A percentile compares a stretch with the other conserved stretches of the same genome.
phyloP scores from a whole-genome alignment of 805 yeast genomes.

The Metschnikowia orientalis region DNA sequence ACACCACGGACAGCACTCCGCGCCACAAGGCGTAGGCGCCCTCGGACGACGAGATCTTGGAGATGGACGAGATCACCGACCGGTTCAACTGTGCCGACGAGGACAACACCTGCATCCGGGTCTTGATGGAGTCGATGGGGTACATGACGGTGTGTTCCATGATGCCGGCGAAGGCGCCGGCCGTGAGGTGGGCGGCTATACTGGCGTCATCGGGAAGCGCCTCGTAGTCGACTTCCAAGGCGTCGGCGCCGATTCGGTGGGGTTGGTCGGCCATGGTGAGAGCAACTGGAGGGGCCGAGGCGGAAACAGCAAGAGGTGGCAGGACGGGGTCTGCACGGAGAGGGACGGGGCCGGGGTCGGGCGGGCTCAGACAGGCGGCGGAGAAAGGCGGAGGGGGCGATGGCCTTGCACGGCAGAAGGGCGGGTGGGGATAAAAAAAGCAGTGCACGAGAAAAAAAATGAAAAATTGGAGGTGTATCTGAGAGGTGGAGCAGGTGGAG shows the following conservation, averaged over 20 bases:
- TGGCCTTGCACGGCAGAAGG: no score
- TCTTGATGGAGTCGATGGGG: constrained; percentile 94
- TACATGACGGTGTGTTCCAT: constrained; percentile 98
- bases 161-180: constrained; percentile 98
- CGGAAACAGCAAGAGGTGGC: no score
- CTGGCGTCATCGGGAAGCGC: constrained; percentile 86
- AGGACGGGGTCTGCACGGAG: no score
- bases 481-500: no score
- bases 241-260: constrained; percentile 26
- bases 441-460: no score
- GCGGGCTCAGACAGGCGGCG: no score
- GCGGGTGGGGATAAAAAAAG: no score
- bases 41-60: constrained; percentile 77
- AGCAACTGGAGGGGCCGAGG: no score
- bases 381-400: no score
- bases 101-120: constrained; percentile 77
- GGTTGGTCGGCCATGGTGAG: constrained; percentile 18
- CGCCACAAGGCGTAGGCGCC: constrained; percentile 90
- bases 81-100: constrained; percentile 22
- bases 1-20: constrained; percentile 84
- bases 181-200: constrained; percentile 71
- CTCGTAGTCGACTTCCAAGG: constrained; percentile 79
- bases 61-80: constrained; percentile 61
- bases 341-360: no score
- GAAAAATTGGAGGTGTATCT: no score